Conservation (phyloP, 2,329 filamentous ascomycete species). For the Sarocladiaceae sp. region DNA sequence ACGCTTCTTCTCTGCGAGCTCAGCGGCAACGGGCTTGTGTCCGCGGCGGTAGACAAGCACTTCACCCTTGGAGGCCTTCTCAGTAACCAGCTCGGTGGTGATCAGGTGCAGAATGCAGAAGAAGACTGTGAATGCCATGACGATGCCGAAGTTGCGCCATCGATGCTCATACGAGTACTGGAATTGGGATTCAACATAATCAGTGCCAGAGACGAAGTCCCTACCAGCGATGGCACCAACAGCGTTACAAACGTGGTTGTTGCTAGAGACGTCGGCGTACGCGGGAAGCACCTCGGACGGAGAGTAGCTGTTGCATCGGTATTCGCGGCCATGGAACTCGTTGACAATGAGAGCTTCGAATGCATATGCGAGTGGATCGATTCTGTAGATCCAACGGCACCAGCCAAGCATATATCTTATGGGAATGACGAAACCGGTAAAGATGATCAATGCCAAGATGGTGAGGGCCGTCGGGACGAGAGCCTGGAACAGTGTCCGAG, state of each 20-base stretch:
- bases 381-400: conserved; percentile 78
- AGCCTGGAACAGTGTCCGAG: conserved; percentile 61
- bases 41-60: conserved; percentile 69
- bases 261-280: conserved; percentile 20
- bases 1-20: conserved; percentile 54
- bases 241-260: conserved; percentile 49
- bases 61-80: conserved; percentile 68
- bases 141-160: conserved; percentile 67
- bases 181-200: conserved; percentile 49
- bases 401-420: conserved; percentile 68
- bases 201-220: conserved; percentile 47
- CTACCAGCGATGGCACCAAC: conserved; percentile 52
- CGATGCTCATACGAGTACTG: conserved; percentile 51
- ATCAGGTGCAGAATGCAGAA: conserved; percentile 57
- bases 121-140: conserved; percentile 56
- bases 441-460: conserved; percentile 61
- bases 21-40: conserved; percentile 51
- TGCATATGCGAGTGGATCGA: conserved; percentile 72
- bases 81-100: conserved; percentile 59
- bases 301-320: conserved; percentile 41
- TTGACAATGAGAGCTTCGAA: conserved; percentile 80
- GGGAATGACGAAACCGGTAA: conserved; percentile 64
- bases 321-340: conserved; percentile 66
- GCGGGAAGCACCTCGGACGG: conserved; percentile 25
- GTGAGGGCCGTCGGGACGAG: conserved; percentile 54